Percentiles rank a stretch among this genome's conserved stretches.
These are phyloP conservation scores for Oryza punctata DNA, from an alignment of 176 grass and related monocot species.

Conservation along the genomic window DNA sequence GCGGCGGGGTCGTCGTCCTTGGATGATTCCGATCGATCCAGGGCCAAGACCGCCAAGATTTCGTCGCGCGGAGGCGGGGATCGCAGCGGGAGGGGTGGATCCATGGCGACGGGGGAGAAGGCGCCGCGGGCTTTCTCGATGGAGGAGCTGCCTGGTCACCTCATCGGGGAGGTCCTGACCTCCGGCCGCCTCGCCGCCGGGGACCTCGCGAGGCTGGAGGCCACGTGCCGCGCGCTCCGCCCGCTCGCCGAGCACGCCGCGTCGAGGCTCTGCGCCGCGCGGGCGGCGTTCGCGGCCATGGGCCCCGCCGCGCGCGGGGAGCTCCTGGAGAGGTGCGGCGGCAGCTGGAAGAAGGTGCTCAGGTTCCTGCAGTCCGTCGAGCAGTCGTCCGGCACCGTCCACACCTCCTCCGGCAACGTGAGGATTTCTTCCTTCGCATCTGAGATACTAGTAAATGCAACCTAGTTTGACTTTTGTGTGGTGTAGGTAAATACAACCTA, in stretches of 20 bases:
- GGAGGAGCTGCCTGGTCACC: constrained; percentile 84
- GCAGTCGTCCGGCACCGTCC: constrained; percentile 73
- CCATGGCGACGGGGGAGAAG: constrained; percentile 56
- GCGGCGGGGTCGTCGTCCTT: constrained; percentile 37
- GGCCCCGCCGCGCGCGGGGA: constrained; percentile 45
- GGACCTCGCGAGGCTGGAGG: constrained; percentile 79
- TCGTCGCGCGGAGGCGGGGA: background rate
- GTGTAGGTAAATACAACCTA: background rate
- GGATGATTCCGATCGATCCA: constrained; percentile 47
- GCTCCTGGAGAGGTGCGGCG: constrained; percentile 66
- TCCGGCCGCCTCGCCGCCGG: constrained; percentile 62
- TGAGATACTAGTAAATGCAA: constrained; percentile 8
- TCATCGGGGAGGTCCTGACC: constrained; percentile 78
- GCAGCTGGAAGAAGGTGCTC: constrained; percentile 97
- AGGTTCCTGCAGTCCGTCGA: constrained; percentile 89
- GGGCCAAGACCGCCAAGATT: constrained; percentile 22
- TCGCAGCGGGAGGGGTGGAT: constrained; percentile 6
- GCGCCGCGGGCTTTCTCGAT: constrained; percentile 61
- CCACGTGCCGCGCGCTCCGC: constrained; percentile 73
- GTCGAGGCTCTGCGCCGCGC: constrained; percentile 57
- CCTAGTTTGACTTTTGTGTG: background rate
- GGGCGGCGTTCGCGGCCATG: constrained; percentile 50
- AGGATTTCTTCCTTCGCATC: constrained; percentile 24
- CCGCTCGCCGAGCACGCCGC: constrained; percentile 83
- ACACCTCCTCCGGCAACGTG: constrained; percentile 82